These are phyloP conservation scores for Scheffersomyces stipitis DNA, from an alignment of 805 yeast genomes.

Conservation along the genomic window DNA sequence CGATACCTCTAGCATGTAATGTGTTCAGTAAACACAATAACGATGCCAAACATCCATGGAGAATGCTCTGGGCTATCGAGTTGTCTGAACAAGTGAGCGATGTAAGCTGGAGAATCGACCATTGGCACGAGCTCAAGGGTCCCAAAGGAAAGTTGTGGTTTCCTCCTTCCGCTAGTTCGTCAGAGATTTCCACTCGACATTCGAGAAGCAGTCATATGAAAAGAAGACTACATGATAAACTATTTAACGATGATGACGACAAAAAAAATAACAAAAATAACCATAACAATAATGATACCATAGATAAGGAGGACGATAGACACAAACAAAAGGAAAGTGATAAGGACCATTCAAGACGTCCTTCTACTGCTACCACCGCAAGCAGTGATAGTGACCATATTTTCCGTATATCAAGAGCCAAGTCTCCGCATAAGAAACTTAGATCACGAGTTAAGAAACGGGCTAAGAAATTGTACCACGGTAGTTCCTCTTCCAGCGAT, in stretches of 20 bases:
- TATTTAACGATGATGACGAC: conserved; percentile 25
- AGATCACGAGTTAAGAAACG: conserved; percentile 9
- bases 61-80: conserved; percentile 64
- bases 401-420: conserved; percentile 2
- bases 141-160: conserved; percentile 54
- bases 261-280: neutral
- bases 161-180: conserved; percentile 23
- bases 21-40: conserved; percentile 49
- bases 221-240: conserved; percentile 30
- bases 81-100: conserved; percentile 59
- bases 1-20: conserved; percentile 63
- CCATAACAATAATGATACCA: conserved; percentile 1
- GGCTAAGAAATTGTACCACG: conserved; percentile 7
- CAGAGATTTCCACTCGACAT: neutral
- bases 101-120: conserved; percentile 53
- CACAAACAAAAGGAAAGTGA: neutral
- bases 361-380: conserved; percentile 6
- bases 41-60: conserved; percentile 34
- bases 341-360: conserved; percentile 5
- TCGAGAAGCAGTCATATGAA: conserved; percentile 1
- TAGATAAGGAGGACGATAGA: conserved; percentile 2
- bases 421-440: conserved; percentile 5
- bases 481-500: conserved; percentile 4
- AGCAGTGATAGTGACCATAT: conserved; percentile 11
- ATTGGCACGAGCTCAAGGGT: conserved; percentile 51